Conservation (phyloP, 805 yeast species). For the Wickerhamiella sergipiensis region DNA sequence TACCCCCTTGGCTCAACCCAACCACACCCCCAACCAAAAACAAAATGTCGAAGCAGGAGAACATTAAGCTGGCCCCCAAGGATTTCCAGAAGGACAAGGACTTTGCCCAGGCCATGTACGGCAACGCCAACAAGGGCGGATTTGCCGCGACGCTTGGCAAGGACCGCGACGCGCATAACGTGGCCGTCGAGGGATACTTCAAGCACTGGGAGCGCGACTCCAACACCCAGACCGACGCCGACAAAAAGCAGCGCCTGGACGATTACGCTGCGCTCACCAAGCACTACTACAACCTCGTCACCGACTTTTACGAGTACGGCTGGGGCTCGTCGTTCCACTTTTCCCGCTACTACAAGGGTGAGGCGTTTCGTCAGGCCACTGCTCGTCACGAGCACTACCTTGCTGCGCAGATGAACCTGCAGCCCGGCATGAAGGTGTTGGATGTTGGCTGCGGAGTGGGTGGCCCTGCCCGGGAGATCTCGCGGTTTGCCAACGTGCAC, state of each 20-base stretch:
- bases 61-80: constrained; percentile 35
- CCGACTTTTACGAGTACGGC: constrained; percentile 97
- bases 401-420: constrained; percentile 73
- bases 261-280: constrained; percentile 87
- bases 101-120: constrained; percentile 79
- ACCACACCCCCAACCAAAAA: background rate
- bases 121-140: constrained; percentile 59
- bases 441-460: constrained; percentile 99
- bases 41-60: background rate
- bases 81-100: constrained; percentile 46
- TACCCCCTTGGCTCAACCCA: background rate
- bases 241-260: constrained; percentile 40
- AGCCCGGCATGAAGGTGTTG: constrained; percentile 70
- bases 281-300: constrained; percentile 91
- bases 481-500: constrained; percentile 76
- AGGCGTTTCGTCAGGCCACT: constrained; percentile 82
- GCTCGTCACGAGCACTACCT: constrained; percentile 92
- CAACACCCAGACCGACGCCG: constrained; percentile 50
- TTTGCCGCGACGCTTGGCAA: constrained; percentile 64
- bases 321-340: constrained; percentile 99
- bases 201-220: constrained; percentile 87
- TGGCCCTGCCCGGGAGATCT: constrained; percentile 96
- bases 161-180: constrained; percentile 63
- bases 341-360: constrained; percentile 86
- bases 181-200: constrained; percentile 81